These are phyloP conservation scores for Erodium texanum DNA, from an alignment of 441 rosid species.

Conservation along the genomic window DNA sequence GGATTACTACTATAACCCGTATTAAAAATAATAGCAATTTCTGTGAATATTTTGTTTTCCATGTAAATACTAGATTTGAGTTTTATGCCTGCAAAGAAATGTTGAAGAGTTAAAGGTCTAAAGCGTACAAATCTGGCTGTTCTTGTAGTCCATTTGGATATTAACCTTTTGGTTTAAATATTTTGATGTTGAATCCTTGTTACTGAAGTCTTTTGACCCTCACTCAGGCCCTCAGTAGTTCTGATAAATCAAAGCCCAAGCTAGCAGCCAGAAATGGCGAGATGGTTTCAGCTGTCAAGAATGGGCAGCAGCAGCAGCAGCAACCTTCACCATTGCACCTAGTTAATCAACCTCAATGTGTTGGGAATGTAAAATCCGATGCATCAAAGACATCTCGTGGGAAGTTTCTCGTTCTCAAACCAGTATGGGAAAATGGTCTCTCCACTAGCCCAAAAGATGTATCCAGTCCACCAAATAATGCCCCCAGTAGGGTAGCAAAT, in stretches of 20 bases:
- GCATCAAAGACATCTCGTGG: slow-evolving; percentile 45
- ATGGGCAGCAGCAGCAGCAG: slow-evolving; percentile 31
- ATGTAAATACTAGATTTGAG: too few relatives aligned
- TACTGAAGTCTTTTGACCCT: background rate
- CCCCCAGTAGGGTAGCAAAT: slow-evolving; percentile 29
- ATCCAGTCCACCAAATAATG: slow-evolving; percentile 38
- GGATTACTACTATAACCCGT: too few relatives aligned
- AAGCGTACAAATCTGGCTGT: background rate
- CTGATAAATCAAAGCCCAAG: slow-evolving; percentile 55
- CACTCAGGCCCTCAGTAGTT: slow-evolving; percentile 38
- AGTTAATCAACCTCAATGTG: slow-evolving; percentile 13
- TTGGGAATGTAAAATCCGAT: slow-evolving; percentile 53
- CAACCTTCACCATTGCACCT: slow-evolving; percentile 27
- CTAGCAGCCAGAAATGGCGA: slow-evolving; percentile 40
- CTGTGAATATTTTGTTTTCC: too few relatives aligned
- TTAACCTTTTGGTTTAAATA: background rate
- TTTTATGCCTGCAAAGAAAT: background rate
- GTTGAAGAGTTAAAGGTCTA: background rate
- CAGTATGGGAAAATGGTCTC: slow-evolving; percentile 65
- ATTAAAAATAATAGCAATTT: too few relatives aligned
- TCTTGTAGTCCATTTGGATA: background rate
- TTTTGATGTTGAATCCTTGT: background rate
- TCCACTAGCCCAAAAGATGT: slow-evolving; percentile 44
- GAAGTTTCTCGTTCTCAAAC: slow-evolving; percentile 79
- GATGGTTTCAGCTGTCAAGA: slow-evolving; percentile 37